phyloP scores from a whole-genome alignment of 768 basidiomycete species.

The Myochromella boudieri region DNA sequence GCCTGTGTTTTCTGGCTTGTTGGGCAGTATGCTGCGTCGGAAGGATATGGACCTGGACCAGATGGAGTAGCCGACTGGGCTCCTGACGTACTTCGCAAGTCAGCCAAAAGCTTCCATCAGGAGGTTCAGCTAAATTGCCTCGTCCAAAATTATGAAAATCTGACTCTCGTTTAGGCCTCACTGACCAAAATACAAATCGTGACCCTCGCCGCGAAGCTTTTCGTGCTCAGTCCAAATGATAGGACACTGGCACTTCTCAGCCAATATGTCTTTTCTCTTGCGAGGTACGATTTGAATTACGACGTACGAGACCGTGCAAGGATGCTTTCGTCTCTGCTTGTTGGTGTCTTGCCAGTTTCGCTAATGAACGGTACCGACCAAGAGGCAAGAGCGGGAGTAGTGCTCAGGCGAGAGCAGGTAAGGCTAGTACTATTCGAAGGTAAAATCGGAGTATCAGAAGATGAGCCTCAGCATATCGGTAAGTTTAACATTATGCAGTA shows the following conservation, averaged over 20 bases:
- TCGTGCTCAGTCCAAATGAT: slow-evolving; percentile 63
- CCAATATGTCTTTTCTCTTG: slow-evolving; percentile 78
- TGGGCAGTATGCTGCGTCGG: slow-evolving; percentile 73
- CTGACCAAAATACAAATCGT: slow-evolving; percentile 82
- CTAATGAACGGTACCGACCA: slow-evolving; percentile 34
- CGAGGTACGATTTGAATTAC: slow-evolving; percentile 85
- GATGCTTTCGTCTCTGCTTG: slow-evolving; percentile 70
- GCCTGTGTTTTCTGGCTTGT: slow-evolving; percentile 93
- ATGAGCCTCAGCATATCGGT: slow-evolving; percentile 35
- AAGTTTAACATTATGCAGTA: slow-evolving; percentile 1
- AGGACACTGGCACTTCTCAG: slow-evolving; percentile 51
- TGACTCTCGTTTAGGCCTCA: slow-evolving; percentile 39
- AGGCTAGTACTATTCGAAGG: slow-evolving; percentile 77
- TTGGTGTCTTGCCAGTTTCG: slow-evolving; percentile 40
- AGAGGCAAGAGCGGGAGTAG: slow-evolving; percentile 66
- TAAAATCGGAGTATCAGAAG: slow-evolving; percentile 50
- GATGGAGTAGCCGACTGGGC: slow-evolving; percentile 76
- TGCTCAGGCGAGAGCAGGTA: slow-evolving; percentile 82
- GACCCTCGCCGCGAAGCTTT: slow-evolving; percentile 83
- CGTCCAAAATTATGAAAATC: not conserved
- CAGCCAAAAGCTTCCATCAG: slow-evolving; percentile 65
- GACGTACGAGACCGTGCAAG: slow-evolving; percentile 91
- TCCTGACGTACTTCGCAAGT: slow-evolving; percentile 85
- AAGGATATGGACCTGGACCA: slow-evolving; percentile 33
- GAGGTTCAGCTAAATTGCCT: slow-evolving; percentile 51